These are phyloP conservation scores for Coprinopsis cinerea DNA, from an alignment of 768 basidiomycete genomes.

Conservation along the genomic window DNA sequence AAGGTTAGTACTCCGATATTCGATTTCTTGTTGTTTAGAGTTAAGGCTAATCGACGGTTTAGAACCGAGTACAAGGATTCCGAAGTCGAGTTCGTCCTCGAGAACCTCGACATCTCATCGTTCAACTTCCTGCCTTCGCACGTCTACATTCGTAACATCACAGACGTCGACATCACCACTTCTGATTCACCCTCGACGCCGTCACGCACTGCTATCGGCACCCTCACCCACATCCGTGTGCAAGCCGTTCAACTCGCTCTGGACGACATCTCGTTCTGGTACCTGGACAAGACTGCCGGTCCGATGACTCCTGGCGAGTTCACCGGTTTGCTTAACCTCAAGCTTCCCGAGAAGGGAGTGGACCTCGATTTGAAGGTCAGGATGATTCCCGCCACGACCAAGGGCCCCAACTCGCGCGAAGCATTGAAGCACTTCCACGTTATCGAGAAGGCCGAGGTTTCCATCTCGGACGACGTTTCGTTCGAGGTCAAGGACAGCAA, in stretches of 20 bases:
- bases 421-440: slow-evolving; percentile 45
- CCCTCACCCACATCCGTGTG: slow-evolving; percentile 58
- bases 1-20: slow-evolving; percentile 40
- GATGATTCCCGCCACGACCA: slow-evolving; percentile 47
- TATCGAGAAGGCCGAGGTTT: slow-evolving; percentile 49
- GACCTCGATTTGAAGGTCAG: slow-evolving; percentile 64
- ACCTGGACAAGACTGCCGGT: slow-evolving; percentile 52
- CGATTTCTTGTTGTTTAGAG: neutral
- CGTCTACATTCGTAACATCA: slow-evolving; percentile 67
- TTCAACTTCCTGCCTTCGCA: slow-evolving; percentile 65
- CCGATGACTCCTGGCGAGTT: slow-evolving; percentile 49
- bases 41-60: neutral
- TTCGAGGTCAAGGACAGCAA: slow-evolving; percentile 56
- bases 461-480: slow-evolving; percentile 51
- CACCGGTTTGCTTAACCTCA: slow-evolving; percentile 57
- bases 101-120: slow-evolving; percentile 66
- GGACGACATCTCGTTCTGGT: slow-evolving; percentile 68
- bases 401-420: slow-evolving; percentile 37
- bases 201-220: slow-evolving; percentile 48
- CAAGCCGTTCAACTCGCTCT: slow-evolving; percentile 62
- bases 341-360: slow-evolving; percentile 59
- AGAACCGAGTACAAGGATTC: slow-evolving; percentile 69
- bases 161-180: slow-evolving; percentile 43
- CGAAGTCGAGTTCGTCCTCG: slow-evolving; percentile 68
- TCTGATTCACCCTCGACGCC: slow-evolving; percentile 28